Base-by-base conservation (phyloP, 1,284 basidiomycete species). In the Mycosarcoma mackinlayi region DNA sequence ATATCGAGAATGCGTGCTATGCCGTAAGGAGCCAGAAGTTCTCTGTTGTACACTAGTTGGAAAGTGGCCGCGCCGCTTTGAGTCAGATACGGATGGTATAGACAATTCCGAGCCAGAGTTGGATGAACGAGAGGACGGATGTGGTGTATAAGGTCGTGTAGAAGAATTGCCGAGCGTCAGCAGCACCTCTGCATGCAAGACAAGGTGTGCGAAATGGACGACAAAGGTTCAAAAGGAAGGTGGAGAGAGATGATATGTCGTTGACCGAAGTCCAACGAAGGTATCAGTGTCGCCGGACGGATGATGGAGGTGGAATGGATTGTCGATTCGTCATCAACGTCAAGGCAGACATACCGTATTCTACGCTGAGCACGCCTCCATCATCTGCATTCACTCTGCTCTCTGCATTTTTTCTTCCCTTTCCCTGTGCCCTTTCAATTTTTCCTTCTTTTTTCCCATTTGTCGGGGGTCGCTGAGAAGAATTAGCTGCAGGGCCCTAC, bases 11-110 rank as follows among this genome's bases (percentile, higher is more conserved):
- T 31, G 42, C 23, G 18, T 54, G 44, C 37, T 23, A 54, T 54
- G 44, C 35, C 23, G 27, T 25, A 11, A 24, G 18, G 28, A 35
- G n/a, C 27, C 42, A 8, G 33, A 31, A 40, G 35, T 31, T 34
- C 19, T 47, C 6, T 55, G 38, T 48, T 53, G 38, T 60, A 60
- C 57, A 60, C 45, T 38, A 34, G 18, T 6, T 40, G 19, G 25
- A 24, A 14, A 40, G 16, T 24, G 25, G 16, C 27, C 23, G 18
- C 33, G 21, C 8, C 14, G 6, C 13, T 10, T 0, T 2, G 3
- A 37, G 14, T 24, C 7, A 30, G 44, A 19, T 24, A 27, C 48
- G 38, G 49, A 52, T 52, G 49, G 57, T 52, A 52, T 59, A 35
- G 25, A 38, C 10, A 21, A 40, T 48, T 27, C 41, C 18, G 34